These are phyloP conservation scores for Cladosporium cucumerinum DNA, from an alignment of 2,329 filamentous ascomycete species.

Conservation along the genomic window DNA sequence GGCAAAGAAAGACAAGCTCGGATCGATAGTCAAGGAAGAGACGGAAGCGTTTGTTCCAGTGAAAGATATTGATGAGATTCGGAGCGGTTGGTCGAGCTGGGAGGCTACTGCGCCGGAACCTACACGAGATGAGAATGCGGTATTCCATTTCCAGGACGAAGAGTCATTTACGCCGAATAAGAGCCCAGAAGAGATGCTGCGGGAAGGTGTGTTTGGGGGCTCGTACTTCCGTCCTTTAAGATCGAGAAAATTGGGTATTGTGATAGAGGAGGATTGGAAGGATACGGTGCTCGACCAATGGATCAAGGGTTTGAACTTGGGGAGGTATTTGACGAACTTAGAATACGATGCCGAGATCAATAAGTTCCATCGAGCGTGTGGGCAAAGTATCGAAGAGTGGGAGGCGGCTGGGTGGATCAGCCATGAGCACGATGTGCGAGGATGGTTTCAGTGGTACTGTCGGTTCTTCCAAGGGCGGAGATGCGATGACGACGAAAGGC, in stretches of 20 bases:
- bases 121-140: constrained; percentile 41
- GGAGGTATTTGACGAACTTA: constrained; percentile 40
- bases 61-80: constrained; percentile 34
- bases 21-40: constrained; percentile 17
- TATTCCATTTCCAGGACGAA: constrained; percentile 45
- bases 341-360: constrained; percentile 50
- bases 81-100: constrained; percentile 46
- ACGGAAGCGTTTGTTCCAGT: constrained; percentile 26
- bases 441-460: constrained; percentile 58
- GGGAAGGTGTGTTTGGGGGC: constrained; percentile 53
- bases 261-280: constrained; percentile 46
- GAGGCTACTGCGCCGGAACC: constrained; percentile 39
- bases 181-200: constrained; percentile 50
- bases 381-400: constrained; percentile 56
- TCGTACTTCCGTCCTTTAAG: constrained; percentile 50
- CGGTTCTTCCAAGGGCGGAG: constrained; percentile 51
- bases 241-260: constrained; percentile 42
- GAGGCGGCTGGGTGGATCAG: constrained; percentile 55
- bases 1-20: constrained; percentile 13
- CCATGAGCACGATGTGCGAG: constrained; percentile 52
- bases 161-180: constrained; percentile 52
- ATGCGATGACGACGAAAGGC: constrained; percentile 52
- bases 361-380: constrained; percentile 52
- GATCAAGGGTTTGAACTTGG: constrained; percentile 41
- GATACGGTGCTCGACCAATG: constrained; percentile 46